Base-by-base conservation (phyloP, 208 protist genomes). In the Trypanosoma scelopori region DNA sequence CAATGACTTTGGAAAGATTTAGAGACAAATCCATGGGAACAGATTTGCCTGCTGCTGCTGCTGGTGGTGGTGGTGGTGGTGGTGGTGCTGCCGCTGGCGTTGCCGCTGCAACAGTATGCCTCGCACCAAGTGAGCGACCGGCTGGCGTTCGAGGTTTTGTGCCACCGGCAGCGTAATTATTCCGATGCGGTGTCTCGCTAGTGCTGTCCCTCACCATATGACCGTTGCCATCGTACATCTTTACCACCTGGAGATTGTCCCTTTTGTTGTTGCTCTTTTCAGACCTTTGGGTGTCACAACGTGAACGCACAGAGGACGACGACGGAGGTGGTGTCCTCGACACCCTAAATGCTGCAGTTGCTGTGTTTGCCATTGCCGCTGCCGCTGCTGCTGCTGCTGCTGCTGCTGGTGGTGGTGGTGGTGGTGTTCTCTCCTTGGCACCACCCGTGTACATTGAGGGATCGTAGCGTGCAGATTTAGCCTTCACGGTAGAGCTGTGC, bases 391-490 rank as follows among this genome's bases (percentile, higher is more conserved):
- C 5, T 59, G 28, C 20, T 62, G 20, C 32, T 5, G 52, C 22
- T 43, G 25, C 3, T 43, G n/a, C 23, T 16, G 6, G 27, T 55
- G 23, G 4, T 18, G 18, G 9, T 9, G n/a, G 27, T 5, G 42
- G 7, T 5, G 22, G 0, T 48, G 5, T 43, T 43, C 37, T 41
- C 13, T 47, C 49, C n/a, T 48, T 57, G 4, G 30, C 1, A 22
- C 13, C 22, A n/a, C 35, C 5, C 16, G 32, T 37, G 23, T 65
- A 49, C 5, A 55, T 3, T 46, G 39, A 55, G 42, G 60, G 48
- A 9, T 47, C 39, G 32, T 55, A 50, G 27, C 32, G 22, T 37
- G 60, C 5, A 25, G 60, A 49, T 16, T 49, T 55, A 5, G n/a
- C 15, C 50, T 28, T 57, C 30, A 5, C 5, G 6, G 35, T 49